Conservation (phyloP, 768 basidiomycete species). For the Boletus barrowsii region DNA sequence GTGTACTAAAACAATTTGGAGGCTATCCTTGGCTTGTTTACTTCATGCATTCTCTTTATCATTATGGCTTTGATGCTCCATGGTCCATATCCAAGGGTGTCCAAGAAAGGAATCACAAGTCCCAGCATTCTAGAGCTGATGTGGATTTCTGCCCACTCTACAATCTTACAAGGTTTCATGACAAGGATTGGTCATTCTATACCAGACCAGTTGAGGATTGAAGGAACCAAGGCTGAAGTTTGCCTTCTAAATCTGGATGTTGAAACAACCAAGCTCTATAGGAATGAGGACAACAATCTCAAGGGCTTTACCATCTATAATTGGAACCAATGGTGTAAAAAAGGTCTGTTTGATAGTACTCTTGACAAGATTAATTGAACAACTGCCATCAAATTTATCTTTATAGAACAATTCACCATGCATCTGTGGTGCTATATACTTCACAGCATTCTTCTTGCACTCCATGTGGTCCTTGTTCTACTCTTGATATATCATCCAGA, state of each 20-base stretch:
- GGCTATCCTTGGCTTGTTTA: background rate
- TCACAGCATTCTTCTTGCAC: background rate
- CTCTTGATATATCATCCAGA: background rate
- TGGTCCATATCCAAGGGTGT: background rate
- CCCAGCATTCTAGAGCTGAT: background rate
- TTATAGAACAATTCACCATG: background rate
- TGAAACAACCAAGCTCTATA: background rate
- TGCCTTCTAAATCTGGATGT: background rate
- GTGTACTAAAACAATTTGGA: background rate
- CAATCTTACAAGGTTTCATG: background rate
- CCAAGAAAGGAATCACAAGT: background rate
- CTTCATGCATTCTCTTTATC: background rate
- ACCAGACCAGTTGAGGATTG: background rate
- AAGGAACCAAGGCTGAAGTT: background rate
- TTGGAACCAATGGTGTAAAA: background rate
- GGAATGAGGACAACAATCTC: background rate
- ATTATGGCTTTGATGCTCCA: background rate
- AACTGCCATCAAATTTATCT: background rate
- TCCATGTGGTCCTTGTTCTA: background rate
- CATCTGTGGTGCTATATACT: background rate
- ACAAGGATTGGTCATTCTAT: background rate
- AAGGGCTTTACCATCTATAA: background rate
- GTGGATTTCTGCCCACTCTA: background rate
- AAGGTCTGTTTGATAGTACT: background rate
- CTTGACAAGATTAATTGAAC: background rate